Conservation (phyloP, 2,329 filamentous ascomycete species). For the Cladophialophora carrionii region DNA sequence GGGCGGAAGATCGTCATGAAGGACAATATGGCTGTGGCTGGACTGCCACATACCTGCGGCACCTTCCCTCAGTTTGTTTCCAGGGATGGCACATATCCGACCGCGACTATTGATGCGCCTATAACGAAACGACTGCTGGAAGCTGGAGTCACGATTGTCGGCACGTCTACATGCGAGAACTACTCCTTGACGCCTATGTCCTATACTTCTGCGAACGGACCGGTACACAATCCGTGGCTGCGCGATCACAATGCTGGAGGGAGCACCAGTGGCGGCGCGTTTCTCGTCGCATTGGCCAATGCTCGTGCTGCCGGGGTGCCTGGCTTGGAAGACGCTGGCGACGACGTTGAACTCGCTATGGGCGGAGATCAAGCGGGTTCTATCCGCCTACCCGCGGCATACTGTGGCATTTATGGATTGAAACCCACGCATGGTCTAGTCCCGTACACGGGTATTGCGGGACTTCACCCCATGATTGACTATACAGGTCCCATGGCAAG, state of each 20-base stretch:
- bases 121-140: slow-evolving; percentile 44
- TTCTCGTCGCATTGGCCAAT: slow-evolving; percentile 40
- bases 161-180: slow-evolving; percentile 47
- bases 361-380: slow-evolving; percentile 49
- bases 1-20: slow-evolving; percentile 45
- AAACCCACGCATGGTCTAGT: slow-evolving; percentile 57
- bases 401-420: slow-evolving; percentile 50
- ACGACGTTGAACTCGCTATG: slow-evolving; percentile 44
- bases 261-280: slow-evolving; percentile 46
- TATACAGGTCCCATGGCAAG: slow-evolving; percentile 53
- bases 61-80: slow-evolving; percentile 43
- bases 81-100: slow-evolving; percentile 39
- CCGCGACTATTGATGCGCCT: slow-evolving; percentile 45
- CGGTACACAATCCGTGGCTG: slow-evolving; percentile 45
- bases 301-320: slow-evolving; percentile 28
- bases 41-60: slow-evolving; percentile 45
- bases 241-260: slow-evolving; percentile 44
- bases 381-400: slow-evolving; percentile 47
- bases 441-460: slow-evolving; percentile 55
- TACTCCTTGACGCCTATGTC: slow-evolving; percentile 46
- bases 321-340: slow-evolving; percentile 37
- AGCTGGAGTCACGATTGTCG: slow-evolving; percentile 44
- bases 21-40: slow-evolving; percentile 45
- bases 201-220: slow-evolving; percentile 45
- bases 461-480: slow-evolving; percentile 50